Evolutionary conservation across 257 asterid species (phyloP).

Genomic region (Henckelia pumila): DNA sequence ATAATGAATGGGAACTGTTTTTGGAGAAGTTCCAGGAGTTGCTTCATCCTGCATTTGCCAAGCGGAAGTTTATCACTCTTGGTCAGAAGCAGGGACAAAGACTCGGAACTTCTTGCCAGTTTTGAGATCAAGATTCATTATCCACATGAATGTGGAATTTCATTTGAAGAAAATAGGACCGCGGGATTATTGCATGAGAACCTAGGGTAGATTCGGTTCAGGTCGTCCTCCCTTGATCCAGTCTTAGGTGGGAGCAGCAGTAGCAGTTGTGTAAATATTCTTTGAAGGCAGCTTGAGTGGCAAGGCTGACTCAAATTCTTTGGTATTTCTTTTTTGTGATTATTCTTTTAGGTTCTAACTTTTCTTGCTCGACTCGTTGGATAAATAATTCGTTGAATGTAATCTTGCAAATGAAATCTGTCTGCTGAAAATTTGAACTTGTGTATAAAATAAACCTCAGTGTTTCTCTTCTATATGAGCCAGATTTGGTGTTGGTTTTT

Average conservation of each 20-base stretch:
- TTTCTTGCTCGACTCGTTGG: conserved; percentile 30
- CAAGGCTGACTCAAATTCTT: conserved; percentile 34
- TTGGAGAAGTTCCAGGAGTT: conserved; percentile 81
- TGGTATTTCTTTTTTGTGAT: conserved; percentile 30
- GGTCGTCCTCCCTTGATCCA: neutral
- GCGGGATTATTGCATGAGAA: neutral
- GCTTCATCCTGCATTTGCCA: conserved; percentile 65
- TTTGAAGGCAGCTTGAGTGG: conserved; percentile 41
- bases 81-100: conserved; percentile 88
- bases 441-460: neutral
- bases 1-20: conserved; percentile 77
- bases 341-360: conserved; percentile 21
- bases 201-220: neutral
- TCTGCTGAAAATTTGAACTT: no score
- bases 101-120: conserved; percentile 99
- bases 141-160: conserved; percentile 10
- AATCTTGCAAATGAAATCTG: conserved; percentile 20
- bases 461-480: neutral
- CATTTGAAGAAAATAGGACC: conserved; percentile 28
- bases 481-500: neutral
- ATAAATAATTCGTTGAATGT: conserved; percentile 63
- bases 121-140: conserved; percentile 55
- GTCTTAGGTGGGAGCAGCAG: neutral
- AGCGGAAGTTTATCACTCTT: conserved; percentile 50
- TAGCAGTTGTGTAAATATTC: conserved; percentile 54